Evolutionary conservation across 345 rosid genomes (phyloP).

Genomic region (Gossypium australe): DNA sequence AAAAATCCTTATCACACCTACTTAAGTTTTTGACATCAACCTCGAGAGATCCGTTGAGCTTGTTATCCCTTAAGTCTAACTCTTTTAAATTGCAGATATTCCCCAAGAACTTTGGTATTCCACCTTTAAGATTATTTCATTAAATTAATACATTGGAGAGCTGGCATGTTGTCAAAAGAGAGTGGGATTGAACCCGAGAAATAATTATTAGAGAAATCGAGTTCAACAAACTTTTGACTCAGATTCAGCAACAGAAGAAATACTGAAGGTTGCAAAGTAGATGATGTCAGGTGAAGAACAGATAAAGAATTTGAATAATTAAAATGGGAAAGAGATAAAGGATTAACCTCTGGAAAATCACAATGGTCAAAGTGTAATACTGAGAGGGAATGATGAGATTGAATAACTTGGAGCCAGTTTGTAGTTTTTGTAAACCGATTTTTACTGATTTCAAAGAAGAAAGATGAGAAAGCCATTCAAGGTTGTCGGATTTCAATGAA

Average conservation of each 20-base stretch:
- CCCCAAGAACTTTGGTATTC: conserved; percentile 12
- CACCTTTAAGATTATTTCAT: background rate
- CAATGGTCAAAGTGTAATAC: background rate
- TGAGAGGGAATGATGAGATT: conserved; percentile 9
- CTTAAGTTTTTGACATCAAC: background rate
- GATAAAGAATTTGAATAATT: background rate
- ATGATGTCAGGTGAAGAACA: background rate
- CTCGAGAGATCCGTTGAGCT: background rate
- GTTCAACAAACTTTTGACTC: background rate
- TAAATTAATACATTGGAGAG: background rate
- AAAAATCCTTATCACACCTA: no score
- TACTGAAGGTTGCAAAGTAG: background rate
- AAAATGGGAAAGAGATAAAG: background rate
- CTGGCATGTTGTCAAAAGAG: background rate
- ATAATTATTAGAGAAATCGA: background rate
- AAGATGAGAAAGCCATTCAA: conserved; percentile 16
- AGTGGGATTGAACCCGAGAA: background rate
- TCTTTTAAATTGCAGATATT: conserved; percentile 13
- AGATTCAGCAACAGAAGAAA: background rate
- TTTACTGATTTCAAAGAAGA: background rate
- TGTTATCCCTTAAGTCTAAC: background rate
- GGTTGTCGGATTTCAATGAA: background rate
- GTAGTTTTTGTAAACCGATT: background rate
- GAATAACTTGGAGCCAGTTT: conserved; percentile 5
- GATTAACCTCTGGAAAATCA: background rate